Conservation (phyloP, 495 filamentous ascomycete species). For the Aspergillus incahuasiensis region DNA sequence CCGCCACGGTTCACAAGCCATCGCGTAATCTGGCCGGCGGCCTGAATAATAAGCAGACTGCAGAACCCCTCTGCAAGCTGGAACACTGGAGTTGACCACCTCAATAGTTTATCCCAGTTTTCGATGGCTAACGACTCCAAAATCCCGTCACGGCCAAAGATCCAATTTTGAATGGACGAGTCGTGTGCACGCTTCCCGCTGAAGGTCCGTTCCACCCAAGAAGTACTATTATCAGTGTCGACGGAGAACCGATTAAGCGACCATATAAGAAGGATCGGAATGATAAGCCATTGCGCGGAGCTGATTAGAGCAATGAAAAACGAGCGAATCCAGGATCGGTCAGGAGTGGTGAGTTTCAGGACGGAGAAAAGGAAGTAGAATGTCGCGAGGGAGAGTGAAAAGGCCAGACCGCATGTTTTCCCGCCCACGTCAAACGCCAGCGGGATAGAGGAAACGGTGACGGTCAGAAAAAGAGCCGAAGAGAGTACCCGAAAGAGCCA, state of each 20-base stretch:
- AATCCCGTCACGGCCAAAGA: constrained; percentile 76
- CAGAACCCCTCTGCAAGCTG: constrained; percentile 95
- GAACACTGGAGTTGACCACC: constrained; percentile 93
- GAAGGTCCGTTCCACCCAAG: constrained; percentile 80
- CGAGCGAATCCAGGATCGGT: constrained; percentile 66
- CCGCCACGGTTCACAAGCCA: constrained; percentile 88
- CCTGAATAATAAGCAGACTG: constrained; percentile 91
- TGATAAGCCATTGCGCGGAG: constrained; percentile 73
- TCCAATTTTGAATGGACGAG: constrained; percentile 68
- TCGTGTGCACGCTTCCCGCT: constrained; percentile 59
- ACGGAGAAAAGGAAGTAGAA: constrained; percentile 89
- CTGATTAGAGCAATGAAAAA: constrained; percentile 59
- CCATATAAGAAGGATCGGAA: constrained; percentile 88
- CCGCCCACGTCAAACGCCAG: constrained; percentile 97
- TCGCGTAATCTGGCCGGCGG: constrained; percentile 87
- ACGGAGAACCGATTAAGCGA: constrained; percentile 89
- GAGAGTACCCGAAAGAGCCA: constrained; percentile 70
- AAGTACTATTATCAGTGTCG: constrained; percentile 63
- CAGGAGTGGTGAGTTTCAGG: constrained; percentile 76
- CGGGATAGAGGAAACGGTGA: constrained; percentile 88
- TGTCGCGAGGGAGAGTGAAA: constrained; percentile 75
- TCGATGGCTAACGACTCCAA: constrained; percentile 75
- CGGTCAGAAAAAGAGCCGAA: constrained; percentile 74
- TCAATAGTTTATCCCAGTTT: constrained; percentile 81
- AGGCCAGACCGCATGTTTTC: constrained; percentile 86